phyloP scores from a whole-genome alignment of 257 asterid species.

The Nicotiana paniculata region DNA sequence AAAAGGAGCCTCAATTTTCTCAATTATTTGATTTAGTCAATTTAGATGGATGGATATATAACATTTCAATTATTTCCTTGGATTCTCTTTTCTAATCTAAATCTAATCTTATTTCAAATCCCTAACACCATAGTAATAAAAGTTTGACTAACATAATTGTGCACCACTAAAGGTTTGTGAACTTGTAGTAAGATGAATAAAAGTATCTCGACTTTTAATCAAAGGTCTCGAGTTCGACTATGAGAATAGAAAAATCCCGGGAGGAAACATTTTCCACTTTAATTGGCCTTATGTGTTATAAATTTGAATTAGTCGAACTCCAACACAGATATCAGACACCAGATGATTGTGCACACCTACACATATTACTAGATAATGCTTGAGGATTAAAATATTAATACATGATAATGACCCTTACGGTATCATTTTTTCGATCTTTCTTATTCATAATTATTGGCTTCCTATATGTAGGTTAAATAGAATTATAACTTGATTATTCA shows the following conservation, averaged over 20 bases:
- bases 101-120: not conserved
- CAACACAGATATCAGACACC: too few species aligned
- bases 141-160: not conserved
- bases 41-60: not conserved
- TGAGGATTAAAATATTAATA: not conserved
- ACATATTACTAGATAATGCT: not conserved
- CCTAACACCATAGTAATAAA: not conserved
- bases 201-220: too few species aligned
- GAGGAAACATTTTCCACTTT: too few species aligned
- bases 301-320: too few species aligned
- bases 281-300: too few species aligned
- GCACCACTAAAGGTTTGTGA: not conserved
- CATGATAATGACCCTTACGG: not conserved
- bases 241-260: too few species aligned
- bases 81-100: not conserved
- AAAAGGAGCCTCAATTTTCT: not conserved
- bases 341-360: not conserved
- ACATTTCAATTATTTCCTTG: not conserved
- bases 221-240: too few species aligned
- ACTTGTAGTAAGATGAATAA: too few species aligned
- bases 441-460: not conserved
- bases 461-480: not conserved
- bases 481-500: not conserved
- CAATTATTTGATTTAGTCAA: slow-evolving; percentile 5
- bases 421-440: not conserved